These are phyloP conservation scores for Chernovozyma aurita DNA, from an alignment of 1,139 yeast genomes.

Conservation along the genomic window DNA sequence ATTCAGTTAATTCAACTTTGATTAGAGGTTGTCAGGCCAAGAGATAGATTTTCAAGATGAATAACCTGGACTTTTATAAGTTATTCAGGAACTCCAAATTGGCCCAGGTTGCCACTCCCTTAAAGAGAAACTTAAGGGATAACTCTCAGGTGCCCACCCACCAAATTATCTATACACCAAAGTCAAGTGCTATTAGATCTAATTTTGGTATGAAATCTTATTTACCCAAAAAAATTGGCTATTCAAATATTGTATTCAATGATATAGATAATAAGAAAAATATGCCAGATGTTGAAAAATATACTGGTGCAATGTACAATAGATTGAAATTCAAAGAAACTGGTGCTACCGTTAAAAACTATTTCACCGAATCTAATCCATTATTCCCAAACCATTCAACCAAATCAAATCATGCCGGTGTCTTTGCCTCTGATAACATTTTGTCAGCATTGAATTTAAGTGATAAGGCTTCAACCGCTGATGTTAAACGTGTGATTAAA, in stretches of 20 bases:
- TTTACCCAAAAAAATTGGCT: constrained; percentile 41
- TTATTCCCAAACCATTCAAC: constrained; percentile 26
- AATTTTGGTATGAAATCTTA: constrained; percentile 42
- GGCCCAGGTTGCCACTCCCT: constrained; percentile 46
- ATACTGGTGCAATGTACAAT: constrained; percentile 35
- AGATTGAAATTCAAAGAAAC: constrained; percentile 42
- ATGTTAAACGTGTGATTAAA: constrained; percentile 25
- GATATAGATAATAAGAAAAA: constrained; percentile 40
- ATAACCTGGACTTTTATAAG: constrained; percentile 33
- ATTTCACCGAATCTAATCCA: constrained; percentile 27
- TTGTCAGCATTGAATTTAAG: constrained; percentile 31
- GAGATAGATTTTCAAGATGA: no score
- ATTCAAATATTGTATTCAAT: constrained; percentile 39
- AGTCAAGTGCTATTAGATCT: constrained; percentile 39
- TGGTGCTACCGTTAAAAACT: constrained; percentile 33
- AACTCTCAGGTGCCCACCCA: constrained; percentile 35
- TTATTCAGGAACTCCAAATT: constrained; percentile 41
- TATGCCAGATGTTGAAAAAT: constrained; percentile 48
- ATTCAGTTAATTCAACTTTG: no score
- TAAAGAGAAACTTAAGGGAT: constrained; percentile 30
- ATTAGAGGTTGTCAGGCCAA: no score
- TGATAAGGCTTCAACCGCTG: constrained; percentile 20
- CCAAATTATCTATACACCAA: constrained; percentile 42
- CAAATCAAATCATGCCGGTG: constrained; percentile 8
- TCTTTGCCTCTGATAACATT: constrained; percentile 18